Base-by-base conservation (phyloP, 2,329 filamentous ascomycete species). In the Diaporthe sp. region DNA sequence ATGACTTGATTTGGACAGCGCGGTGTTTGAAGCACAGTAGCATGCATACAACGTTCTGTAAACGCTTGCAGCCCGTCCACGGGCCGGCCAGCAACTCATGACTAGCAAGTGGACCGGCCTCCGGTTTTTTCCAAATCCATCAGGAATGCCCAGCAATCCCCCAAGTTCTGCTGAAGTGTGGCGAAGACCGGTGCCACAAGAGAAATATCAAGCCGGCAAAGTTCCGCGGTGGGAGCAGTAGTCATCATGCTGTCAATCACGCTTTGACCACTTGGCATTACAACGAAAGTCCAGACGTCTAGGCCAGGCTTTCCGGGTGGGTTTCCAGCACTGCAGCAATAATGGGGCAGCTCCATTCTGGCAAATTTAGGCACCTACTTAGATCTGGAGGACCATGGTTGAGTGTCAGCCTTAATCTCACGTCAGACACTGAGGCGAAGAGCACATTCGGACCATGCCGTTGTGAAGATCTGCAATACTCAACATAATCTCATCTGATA, bases 221-320 rank as follows among this genome's bases (percentile, higher is more conserved):
- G 19, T 67, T 67, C 62, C 62, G 44, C 44, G 22, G 25, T 37
- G 19, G 13, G 28, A 67, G 25, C 19, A 39, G 22, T 0, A 37
- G 44, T 67, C 62, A 25, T 51, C 28, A 51, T 51, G 44, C 12
- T 25, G 62, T 67, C 44, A 37, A 51, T 12, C 10, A 37, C 28
- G 17, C 17, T 19, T 37, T 51, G 44, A 37, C 42, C 42, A 51
- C 62, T 51, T 67, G 62, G 62, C 62, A 67, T 19, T 28, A 51
- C 31, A 67, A 37, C 62, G 10, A 51, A 7, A 17, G 31, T 19
- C 31, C 7, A 49, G 44, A 51, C 28, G 44, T 67, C 28, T 51
- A 22, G 44, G 2, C 44, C 62, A 37, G 44, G 31, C 62, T 37
- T 67, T 51, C 19, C 44, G 17, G 22, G 13, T 13, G 28, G 10